phyloP scores from a whole-genome alignment of 495 filamentous ascomycete species.

The Daldinia bambusicola region DNA sequence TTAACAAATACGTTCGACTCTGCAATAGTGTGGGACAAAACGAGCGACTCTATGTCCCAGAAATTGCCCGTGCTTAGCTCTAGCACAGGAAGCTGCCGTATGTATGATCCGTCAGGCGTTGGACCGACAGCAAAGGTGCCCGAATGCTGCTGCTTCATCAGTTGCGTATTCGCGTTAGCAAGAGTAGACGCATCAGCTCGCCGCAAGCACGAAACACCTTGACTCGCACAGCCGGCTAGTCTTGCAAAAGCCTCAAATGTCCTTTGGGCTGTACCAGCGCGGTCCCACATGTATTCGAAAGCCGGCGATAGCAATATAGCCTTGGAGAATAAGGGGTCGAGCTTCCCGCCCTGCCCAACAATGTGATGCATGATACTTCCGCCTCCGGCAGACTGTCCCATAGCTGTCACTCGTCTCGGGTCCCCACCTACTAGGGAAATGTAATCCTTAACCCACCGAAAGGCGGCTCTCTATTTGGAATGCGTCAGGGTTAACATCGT shows the following conservation, averaged over 20 bases:
- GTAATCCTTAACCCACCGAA: neutral
- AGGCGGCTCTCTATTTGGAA: neutral
- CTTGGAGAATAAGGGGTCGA: constrained; percentile 59
- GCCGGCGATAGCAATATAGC: constrained; percentile 62
- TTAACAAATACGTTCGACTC: constrained; percentile 1
- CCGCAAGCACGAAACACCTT: neutral
- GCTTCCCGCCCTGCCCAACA: constrained; percentile 64
- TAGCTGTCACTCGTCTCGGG: constrained; percentile 22
- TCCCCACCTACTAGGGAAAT: neutral
- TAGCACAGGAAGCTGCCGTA: constrained; percentile 57
- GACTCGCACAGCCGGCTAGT: neutral
- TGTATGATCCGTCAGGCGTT: constrained; percentile 56
- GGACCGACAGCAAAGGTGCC: constrained; percentile 60
- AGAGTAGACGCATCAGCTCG: neutral
- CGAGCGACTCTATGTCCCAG: constrained; percentile 44
- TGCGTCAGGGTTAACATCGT: neutral
- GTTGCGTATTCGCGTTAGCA: constrained; percentile 54
- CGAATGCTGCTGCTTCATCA: constrained; percentile 48
- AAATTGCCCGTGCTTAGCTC: constrained; percentile 58
- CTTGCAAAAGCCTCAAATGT: constrained; percentile 17
- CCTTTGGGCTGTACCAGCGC: constrained; percentile 50
- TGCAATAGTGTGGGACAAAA: neutral
- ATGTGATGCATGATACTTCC: constrained; percentile 73
- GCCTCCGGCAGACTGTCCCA: constrained; percentile 75
- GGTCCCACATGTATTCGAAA: constrained; percentile 57